Evolutionary conservation across 2,329 filamentous ascomycete species (phyloP), one percentile per base, ranked within the genome.

Genomic region (Ploettnerulaceae sp.): DNA sequence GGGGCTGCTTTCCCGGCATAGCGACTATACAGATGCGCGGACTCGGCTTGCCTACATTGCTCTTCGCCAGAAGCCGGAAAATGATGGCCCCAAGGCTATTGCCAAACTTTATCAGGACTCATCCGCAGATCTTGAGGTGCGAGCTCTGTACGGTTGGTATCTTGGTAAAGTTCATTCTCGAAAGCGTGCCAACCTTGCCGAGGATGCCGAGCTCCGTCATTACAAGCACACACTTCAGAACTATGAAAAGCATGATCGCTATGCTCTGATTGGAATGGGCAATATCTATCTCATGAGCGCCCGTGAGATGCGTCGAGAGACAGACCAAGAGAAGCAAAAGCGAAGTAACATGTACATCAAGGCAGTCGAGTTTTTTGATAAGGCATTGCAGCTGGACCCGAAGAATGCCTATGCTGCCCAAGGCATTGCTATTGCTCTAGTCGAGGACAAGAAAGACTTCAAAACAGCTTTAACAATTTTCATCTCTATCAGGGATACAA

Each of bases 311-410:
- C 86, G 88, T 22, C 82, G 90, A 40, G 87, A 93, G 52, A 86
- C 86, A 0, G 93, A 97, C 7, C 76, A 82, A 49, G 91, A 98
- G 50, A 95, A 88, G 68, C 86, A 95, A 60, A 95, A 94, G 71
- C 83, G 90, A 43, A 86, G 84, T 47, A 86, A 85, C 57, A 84
- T 82, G 52, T 98, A 97, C 64, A 81, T 83, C 63, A 89, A 91
- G 57, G 90, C 93, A 0, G 90, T 97, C 8, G 94, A 98, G 64
- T 98, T 98, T 68, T 98, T 96, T 59, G 93, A 97, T 65, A 98
- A 98, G 69, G 91, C 91, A 4, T 72, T 98, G 17, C 89, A 94
- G 53, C 72, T 98, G n/a, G 93, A 98, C 61, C 82, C 89, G 0
- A 89, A 85, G 69, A 98, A 97, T 58, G 91, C 93, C 0, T 95